Evolutionary conservation across 2,329 filamentous ascomycete genomes (phyloP).

Genomic region (Juglanconis juglandina): DNA sequence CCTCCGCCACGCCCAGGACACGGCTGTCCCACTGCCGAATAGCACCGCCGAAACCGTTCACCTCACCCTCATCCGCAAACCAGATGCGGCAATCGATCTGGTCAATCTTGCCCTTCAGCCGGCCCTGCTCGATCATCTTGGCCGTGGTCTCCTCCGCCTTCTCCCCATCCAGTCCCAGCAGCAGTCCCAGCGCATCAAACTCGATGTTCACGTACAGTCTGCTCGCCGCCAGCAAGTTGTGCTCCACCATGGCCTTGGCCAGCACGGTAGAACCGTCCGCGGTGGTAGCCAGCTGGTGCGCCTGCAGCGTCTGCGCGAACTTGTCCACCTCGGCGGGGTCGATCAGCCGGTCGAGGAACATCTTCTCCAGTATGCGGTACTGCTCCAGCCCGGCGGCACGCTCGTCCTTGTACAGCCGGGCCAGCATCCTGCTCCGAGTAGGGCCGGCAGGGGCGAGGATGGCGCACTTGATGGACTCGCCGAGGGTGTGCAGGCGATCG

Average conservation of each 20-base stretch:
- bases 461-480: slow-evolving; percentile 85
- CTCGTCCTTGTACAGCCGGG: slow-evolving; percentile 90
- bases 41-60: slow-evolving; percentile 59
- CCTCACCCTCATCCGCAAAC: slow-evolving; percentile 71
- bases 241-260: slow-evolving; percentile 89
- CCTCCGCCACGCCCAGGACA: slow-evolving; percentile 80
- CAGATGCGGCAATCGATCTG: slow-evolving; percentile 86
- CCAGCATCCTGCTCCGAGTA: slow-evolving; percentile 73
- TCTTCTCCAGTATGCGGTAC: slow-evolving; percentile 90
- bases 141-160: slow-evolving; percentile 90
- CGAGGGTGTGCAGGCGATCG: slow-evolving; percentile 79
- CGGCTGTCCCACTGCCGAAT: slow-evolving; percentile 86
- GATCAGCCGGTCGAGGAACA: slow-evolving; percentile 87
- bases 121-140: slow-evolving; percentile 91
- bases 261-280: slow-evolving; percentile 90
- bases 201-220: slow-evolving; percentile 74
- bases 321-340: slow-evolving; percentile 77
- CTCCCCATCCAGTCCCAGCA: slow-evolving; percentile 75
- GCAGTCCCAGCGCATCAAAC: slow-evolving; percentile 69
- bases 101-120: slow-evolving; percentile 84
- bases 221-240: slow-evolving; percentile 87
- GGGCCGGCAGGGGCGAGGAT: slow-evolving; percentile 91
- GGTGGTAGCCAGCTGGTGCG: slow-evolving; percentile 87
- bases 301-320: slow-evolving; percentile 75
- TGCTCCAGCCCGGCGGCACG: slow-evolving; percentile 71